These are phyloP conservation scores for Eutypella sp. DNA, from an alignment of 2,329 filamentous ascomycete genomes.

Conservation along the genomic window DNA sequence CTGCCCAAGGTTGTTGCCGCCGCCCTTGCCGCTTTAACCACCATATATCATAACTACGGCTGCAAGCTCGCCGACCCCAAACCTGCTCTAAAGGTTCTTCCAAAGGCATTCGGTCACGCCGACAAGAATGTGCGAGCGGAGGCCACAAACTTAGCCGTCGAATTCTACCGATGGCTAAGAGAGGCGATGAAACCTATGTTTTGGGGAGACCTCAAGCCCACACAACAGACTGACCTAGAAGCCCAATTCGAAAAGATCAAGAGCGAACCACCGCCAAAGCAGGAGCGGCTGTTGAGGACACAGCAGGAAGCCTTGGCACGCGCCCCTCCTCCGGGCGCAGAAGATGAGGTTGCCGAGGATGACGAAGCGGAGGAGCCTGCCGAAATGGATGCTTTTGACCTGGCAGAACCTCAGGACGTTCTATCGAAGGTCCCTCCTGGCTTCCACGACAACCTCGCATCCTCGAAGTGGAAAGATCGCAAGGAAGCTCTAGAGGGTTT, in stretches of 20 bases:
- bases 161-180: constrained; percentile 93
- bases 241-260: constrained; percentile 92
- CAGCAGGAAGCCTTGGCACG: constrained; percentile 80
- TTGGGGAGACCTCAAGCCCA: constrained; percentile 91
- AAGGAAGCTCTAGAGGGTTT: constrained; percentile 90
- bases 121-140: constrained; percentile 98
- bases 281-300: constrained; percentile 80
- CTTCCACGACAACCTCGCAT: constrained; percentile 77
- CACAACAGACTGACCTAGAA: constrained; percentile 91
- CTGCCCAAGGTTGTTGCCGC: constrained; percentile 32
- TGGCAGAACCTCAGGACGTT: constrained; percentile 85
- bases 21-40: constrained; percentile 57
- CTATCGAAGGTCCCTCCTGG: constrained; percentile 74
- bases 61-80: constrained; percentile 94
- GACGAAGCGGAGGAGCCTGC: constrained; percentile 56
- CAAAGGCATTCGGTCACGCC: constrained; percentile 89
- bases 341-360: constrained; percentile 53
- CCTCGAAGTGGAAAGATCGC: constrained; percentile 96
- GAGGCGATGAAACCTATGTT: constrained; percentile 99
- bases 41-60: constrained; percentile 89
- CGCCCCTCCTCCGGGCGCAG: constrained; percentile 56
- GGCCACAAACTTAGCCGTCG: constrained; percentile 83
- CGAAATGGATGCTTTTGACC: constrained; percentile 75
- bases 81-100: constrained; percentile 77
- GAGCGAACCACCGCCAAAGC: constrained; percentile 78